Evolutionary conservation across 2,329 filamentous ascomycete genomes (phyloP).

Genomic region (Orbilia brochopaga): DNA sequence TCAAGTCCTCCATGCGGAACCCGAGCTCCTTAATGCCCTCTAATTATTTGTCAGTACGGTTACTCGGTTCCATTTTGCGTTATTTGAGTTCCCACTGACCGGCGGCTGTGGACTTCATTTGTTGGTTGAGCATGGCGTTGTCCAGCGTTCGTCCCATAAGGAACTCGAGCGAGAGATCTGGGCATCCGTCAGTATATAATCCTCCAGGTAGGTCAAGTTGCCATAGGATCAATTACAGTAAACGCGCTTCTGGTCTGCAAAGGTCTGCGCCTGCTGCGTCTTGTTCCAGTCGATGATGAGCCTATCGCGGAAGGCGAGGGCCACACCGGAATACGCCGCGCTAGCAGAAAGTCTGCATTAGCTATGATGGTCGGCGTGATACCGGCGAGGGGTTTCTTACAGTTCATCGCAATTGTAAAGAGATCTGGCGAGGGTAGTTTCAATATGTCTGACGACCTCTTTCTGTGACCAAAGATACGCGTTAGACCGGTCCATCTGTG

Average conservation of each 20-base stretch:
- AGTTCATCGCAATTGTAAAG: constrained; percentile 97
- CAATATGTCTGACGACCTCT: constrained; percentile 90
- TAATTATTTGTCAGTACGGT: constrained; percentile 57
- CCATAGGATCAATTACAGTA: constrained; percentile 89
- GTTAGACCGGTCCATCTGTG: constrained; percentile 20
- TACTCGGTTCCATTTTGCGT: constrained; percentile 1
- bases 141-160: constrained; percentile 95
- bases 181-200: too few relatives aligned
- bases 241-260: constrained; percentile 85
- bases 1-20: constrained; percentile 95
- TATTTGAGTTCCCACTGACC: constrained; percentile 62
- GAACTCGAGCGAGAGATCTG: constrained; percentile 91
- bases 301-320: constrained; percentile 88
- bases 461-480: constrained; percentile 61
- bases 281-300: constrained; percentile 96
- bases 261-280: constrained; percentile 95
- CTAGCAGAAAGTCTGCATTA: constrained; percentile 56
- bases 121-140: constrained; percentile 98
- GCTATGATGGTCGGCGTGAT: neutral
- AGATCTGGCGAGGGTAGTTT: constrained; percentile 92
- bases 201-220: neutral
- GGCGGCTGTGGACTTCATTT: constrained; percentile 81
- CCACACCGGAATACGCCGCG: constrained; percentile 88
- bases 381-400: constrained; percentile 56
- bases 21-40: constrained; percentile 86